These are phyloP conservation scores for Wickerhamomyces subpelliculosus DNA, from an alignment of 805 yeast genomes.

Conservation along the genomic window DNA sequence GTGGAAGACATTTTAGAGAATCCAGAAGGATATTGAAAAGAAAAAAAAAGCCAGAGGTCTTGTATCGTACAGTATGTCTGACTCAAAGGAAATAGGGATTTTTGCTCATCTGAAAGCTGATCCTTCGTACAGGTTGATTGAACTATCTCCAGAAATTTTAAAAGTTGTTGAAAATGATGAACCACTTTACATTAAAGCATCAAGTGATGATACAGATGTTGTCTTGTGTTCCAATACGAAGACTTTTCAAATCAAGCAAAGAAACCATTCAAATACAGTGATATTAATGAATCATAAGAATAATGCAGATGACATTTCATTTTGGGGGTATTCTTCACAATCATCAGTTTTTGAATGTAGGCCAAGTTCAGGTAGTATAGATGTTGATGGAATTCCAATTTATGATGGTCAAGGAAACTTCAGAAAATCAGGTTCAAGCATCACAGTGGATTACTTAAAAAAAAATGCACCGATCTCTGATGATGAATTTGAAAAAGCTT, in stretches of 20 bases:
- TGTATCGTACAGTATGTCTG: too few relatives aligned
- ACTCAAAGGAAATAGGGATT: constrained; percentile 15
- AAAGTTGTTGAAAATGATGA: constrained; percentile 20
- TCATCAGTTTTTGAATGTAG: constrained; percentile 32
- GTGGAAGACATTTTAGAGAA: too few relatives aligned
- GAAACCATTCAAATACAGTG: constrained; percentile 86
- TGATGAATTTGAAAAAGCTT: constrained; percentile 41
- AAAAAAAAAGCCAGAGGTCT: too few relatives aligned
- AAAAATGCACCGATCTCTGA: constrained; percentile 47
- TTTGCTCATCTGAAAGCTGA: constrained; percentile 22
- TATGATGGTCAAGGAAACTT: constrained; percentile 26
- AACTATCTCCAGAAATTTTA: constrained; percentile 44
- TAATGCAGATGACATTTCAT: constrained; percentile 20
- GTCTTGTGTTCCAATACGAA: constrained; percentile 52
- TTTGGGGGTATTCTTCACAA: constrained; percentile 28
- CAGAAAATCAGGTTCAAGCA: constrained; percentile 3
- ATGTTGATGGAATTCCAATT: constrained; percentile 26
- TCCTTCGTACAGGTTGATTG: constrained; percentile 40
- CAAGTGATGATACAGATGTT: constrained; percentile 31
- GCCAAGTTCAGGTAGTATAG: constrained; percentile 25
- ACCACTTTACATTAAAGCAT: constrained; percentile 23
- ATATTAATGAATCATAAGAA: constrained; percentile 34
- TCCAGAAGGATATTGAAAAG: too few relatives aligned
- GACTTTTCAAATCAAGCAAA: constrained; percentile 66
- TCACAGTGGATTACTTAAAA: constrained; percentile 25